A percentile compares a stretch with the other conserved stretches of the same genome.
These are phyloP conservation scores for Ophiosphaerella narmari DNA, from an alignment of 2,329 filamentous ascomycete species.

Conservation along the genomic window DNA sequence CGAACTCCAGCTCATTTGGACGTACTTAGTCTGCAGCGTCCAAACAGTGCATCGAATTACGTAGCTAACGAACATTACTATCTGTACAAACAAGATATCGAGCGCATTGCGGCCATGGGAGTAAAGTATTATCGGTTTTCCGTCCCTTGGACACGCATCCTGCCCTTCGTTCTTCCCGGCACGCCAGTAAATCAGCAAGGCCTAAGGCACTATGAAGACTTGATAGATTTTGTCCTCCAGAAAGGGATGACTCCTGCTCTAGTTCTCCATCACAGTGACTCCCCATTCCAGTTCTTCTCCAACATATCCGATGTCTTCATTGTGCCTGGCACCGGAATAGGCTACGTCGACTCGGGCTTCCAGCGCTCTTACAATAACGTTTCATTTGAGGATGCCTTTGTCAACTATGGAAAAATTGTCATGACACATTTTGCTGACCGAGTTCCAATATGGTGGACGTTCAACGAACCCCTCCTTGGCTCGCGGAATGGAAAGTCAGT, in stretches of 20 bases:
- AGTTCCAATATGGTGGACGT: constrained; percentile 59
- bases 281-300: constrained; percentile 50
- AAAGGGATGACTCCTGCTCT: constrained; percentile 57
- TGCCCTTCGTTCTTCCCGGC: constrained; percentile 57
- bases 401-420: constrained; percentile 59
- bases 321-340: constrained; percentile 29
- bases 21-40: constrained; percentile 11
- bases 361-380: constrained; percentile 47
- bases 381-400: constrained; percentile 56
- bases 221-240: constrained; percentile 56
- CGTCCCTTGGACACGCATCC: constrained; percentile 58
- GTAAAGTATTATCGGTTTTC: constrained; percentile 59
- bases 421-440: constrained; percentile 58
- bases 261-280: constrained; percentile 58
- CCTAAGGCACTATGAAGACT: constrained; percentile 59
- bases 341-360: constrained; percentile 42
- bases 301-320: constrained; percentile 34
- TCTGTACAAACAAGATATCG: constrained; percentile 62
- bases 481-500: constrained; percentile 49
- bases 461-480: constrained; percentile 57
- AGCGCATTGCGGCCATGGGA: constrained; percentile 57
- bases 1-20: constrained; percentile 30
- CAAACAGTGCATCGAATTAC: constrained; percentile 17
- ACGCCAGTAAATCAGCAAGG: constrained; percentile 58
- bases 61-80: constrained; percentile 59